A percentile compares a stretch with the other conserved stretches of the same genome.
phyloP scores from a whole-genome alignment of 345 rosid genomes.

The Balakata baccata region DNA sequence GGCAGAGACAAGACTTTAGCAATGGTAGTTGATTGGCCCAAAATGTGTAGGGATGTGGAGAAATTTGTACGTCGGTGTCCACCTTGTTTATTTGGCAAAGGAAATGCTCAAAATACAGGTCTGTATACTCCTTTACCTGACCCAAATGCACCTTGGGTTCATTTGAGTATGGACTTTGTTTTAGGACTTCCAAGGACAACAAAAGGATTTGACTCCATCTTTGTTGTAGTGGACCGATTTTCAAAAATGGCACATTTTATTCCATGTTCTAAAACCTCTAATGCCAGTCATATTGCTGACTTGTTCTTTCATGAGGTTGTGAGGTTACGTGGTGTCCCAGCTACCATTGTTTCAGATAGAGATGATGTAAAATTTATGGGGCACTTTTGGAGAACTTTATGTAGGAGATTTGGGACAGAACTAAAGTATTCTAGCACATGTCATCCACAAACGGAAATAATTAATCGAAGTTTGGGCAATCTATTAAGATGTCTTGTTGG shows the following conservation, averaged over 20 bases:
- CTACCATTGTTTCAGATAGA: too few relatives aligned
- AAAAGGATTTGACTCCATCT: not conserved
- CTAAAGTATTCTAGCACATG: too few relatives aligned
- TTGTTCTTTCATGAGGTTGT: too few relatives aligned
- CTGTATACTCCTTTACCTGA: not conserved
- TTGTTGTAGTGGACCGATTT: not conserved
- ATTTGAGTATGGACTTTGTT: not conserved
- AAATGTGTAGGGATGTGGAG: not conserved
- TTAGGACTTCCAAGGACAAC: not conserved
- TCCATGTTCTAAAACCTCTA: not conserved
- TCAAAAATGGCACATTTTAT: not conserved
- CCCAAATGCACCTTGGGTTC: not conserved
- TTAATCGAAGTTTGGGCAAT: too few relatives aligned
- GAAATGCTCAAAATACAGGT: not conserved
- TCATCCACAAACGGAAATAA: too few relatives aligned
- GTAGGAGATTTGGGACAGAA: too few relatives aligned
- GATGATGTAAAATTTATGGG: too few relatives aligned
- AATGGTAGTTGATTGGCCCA: slow-evolving; percentile 4
- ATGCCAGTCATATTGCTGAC: too few relatives aligned
- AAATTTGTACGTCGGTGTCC: not conserved
- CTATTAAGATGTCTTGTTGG: too few relatives aligned
- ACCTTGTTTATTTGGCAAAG: slow-evolving; percentile 4
- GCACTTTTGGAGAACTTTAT: too few relatives aligned
- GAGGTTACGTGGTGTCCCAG: too few relatives aligned
- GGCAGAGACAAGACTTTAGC: not conserved